These are phyloP conservation scores for Trichoderma aggressivum DNA, from an alignment of 2,329 filamentous ascomycete species.

Conservation along the genomic window DNA sequence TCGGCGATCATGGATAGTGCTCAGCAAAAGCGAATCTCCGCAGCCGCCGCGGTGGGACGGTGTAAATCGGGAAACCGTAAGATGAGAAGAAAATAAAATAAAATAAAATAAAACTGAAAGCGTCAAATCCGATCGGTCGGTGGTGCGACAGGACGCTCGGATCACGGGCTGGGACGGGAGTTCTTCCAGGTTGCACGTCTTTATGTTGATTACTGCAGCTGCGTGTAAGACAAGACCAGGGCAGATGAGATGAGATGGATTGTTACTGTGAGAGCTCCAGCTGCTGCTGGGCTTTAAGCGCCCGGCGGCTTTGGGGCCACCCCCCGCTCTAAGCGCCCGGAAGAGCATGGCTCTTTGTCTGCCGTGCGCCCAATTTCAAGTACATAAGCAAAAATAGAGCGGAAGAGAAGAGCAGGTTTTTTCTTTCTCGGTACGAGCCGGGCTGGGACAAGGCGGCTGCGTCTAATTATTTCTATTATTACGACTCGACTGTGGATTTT, in stretches of 20 bases:
- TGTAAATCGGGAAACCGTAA: not conserved
- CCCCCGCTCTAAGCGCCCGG: constrained; percentile 15
- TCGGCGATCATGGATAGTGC: not conserved
- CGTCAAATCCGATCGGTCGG: not conserved
- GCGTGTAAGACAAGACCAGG: not conserved
- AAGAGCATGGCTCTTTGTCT: not conserved
- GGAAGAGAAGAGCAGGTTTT: not conserved
- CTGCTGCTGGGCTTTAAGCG: not conserved
- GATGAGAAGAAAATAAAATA: not conserved
- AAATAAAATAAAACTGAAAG: too few species aligned
- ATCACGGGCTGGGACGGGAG: constrained; percentile 9
- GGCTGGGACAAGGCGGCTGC: not conserved
- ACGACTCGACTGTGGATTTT: not conserved
- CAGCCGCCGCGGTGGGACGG: constrained; percentile 18
- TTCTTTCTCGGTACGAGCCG: not conserved
- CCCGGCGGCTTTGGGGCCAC: not conserved
- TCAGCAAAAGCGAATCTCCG: constrained; percentile 11
- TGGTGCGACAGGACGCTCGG: constrained; percentile 1
- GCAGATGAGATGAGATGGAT: not conserved
- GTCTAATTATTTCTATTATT: not conserved
- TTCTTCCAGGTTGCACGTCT: not conserved
- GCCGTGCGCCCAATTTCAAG: not conserved
- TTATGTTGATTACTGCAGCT: not conserved
- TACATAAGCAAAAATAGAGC: not conserved
- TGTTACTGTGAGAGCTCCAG: too few species aligned